Evolutionary conservation across 1,284 basidiomycete species (phyloP).

Genomic region (Phellopilus nigrolimitatus): DNA sequence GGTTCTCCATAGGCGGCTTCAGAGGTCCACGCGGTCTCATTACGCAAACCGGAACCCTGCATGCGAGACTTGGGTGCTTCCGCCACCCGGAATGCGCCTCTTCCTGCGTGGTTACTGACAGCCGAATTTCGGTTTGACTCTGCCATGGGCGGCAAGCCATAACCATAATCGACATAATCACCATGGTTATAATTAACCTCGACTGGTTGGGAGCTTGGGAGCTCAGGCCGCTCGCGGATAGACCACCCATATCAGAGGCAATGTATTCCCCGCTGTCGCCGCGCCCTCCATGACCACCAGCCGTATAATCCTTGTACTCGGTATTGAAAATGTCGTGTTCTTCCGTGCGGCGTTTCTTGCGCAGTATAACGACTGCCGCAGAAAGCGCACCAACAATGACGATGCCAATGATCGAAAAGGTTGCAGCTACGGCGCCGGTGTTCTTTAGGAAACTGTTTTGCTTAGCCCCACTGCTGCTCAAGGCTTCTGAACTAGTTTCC

Average conservation of each 20-base stretch:
- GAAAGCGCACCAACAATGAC: conserved; percentile 14
- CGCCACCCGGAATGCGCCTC: conserved; percentile 9
- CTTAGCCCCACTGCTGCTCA: background rate
- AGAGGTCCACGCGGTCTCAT: conserved; percentile 4
- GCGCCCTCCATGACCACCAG: background rate
- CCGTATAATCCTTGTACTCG: conserved; percentile 13
- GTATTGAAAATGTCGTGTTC: conserved; percentile 17
- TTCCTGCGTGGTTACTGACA: conserved; percentile 18
- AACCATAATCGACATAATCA: conserved; percentile 8
- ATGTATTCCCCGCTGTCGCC: conserved; percentile 6
- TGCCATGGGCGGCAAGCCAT: conserved; percentile 7
- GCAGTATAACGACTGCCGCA: conserved; percentile 6
- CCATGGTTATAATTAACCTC: background rate
- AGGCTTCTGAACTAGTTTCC: background rate
- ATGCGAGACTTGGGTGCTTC: conserved; percentile 7
- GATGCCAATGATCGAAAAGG: conserved; percentile 22
- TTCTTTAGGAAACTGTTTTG: conserved; percentile 21
- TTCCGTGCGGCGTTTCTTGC: conserved; percentile 9
- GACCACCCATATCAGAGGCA: conserved; percentile 8
- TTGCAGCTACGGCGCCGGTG: conserved; percentile 23
- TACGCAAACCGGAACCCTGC: conserved; percentile 13
- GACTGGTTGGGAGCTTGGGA: background rate
- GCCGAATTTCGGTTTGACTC: conserved; percentile 10
- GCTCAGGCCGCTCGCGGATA: conserved; percentile 9
- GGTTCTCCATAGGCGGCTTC: conserved; percentile 14